Evolutionary conservation across 306 rosid genomes (phyloP), one percentile per base, ranked within the genome.

Genomic region (Dalbergia cultrata): DNA sequence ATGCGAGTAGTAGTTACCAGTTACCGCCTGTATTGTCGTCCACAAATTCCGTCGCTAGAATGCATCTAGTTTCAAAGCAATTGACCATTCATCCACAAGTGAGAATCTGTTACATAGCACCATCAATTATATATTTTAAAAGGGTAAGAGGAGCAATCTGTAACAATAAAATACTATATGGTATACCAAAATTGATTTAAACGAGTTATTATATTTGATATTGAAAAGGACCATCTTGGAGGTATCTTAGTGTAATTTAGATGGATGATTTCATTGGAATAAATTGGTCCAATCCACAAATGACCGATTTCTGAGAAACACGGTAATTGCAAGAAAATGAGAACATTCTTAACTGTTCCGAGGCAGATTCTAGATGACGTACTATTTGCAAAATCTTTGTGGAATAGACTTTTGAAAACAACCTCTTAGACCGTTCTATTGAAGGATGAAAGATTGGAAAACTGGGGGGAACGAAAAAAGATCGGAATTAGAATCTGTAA

Each of bases 21-120:
- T 0, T 16, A 6, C 62, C 71, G 62, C 11, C 4, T 74, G 61
- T 16, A 34, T 53, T 72, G 43, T 75, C 49, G 17, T 8, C 72
- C 61, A 12, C 61, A 11, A 62, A 44, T 76, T 64, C 34, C 62
- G 37, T 49, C 71, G 34, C 8, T 54, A 62, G 4, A 84, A 61
- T 63, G 59, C 34, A 26, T 63, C 61, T 26, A 21, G 60, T 47
- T 59, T 85, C 83, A 81, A 77, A 33, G 16, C 47, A 31, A 66
- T 81, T 72, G 88, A 85, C 76, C 79, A 56, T 31, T 79, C 44
- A 61, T 59, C 22, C 44, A 68, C 34, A 13, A 80, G 12, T 54
- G 11, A 66, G 17, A 57, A 85, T 77, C 81, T 65, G 80, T 44
- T 66, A 69, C 18, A 63, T 31, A 50, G 63, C 70, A 50, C 69